Base-by-base conservation (phyloP, 345 rosid species). In the Hibiscus syriacus region DNA sequence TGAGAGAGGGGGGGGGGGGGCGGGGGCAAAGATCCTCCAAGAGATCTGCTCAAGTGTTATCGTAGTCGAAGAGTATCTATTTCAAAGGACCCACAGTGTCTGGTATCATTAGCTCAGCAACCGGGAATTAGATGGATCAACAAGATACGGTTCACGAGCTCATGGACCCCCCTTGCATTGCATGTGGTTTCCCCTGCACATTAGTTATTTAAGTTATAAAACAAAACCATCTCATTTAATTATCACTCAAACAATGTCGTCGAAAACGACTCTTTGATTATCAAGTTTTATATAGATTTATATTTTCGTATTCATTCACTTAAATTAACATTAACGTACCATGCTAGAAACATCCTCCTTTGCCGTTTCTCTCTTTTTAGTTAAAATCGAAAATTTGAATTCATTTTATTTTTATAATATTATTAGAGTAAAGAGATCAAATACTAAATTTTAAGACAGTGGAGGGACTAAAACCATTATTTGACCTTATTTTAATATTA, bases 181-280 rank as follows among this genome's bases (percentile, higher is more conserved):
- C 63, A 59, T n/a, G 26, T 59, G 27, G 39, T 45, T 59, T 59
- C 7, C 4, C 14, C 13, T 56, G 6, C 29, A n/a, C 25, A 23
- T 23, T 17, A 55, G 36, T 26, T 2, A 5, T 41, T 9, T 16
- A n/a, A 59, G 3, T 34, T 45, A 19, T 25, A 10, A 8, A 59
- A 59, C 4, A 16, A 38, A 38, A 38, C n/a, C 13, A 32, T 5
- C 43, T n/a, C 23, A 2, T 59, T 46, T 16, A 38, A 46, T 34
- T n/a, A n/a, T 17, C 73, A 68, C 81, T 75, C 81, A 68, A 69
- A 48, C 53, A 13, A 38, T n/a, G 23, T 6, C 36, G 6, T 16
- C 22, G 53, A 49, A 49, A n/a, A 2, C 23, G 23, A n/a, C 53
- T 49, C 17, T 2, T 49, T 5, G 5, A n/a, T n/a, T 17, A 29